Conservation (phyloP, 257 asterid genomes). For the Dorcoceras hygrometricum region DNA sequence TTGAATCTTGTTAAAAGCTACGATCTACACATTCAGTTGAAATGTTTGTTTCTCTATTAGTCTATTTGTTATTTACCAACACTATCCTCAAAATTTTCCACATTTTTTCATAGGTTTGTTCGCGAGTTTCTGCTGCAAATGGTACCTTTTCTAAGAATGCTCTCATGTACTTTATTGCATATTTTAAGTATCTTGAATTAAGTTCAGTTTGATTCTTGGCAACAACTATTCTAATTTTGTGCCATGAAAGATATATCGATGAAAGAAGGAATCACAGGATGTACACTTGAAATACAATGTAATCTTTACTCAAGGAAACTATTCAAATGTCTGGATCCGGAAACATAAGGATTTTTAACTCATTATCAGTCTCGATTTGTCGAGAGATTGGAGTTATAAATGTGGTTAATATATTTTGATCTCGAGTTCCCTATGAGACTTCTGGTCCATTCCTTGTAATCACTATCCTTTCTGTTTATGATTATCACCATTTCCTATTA, state of each 20-base stretch:
- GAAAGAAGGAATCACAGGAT: neutral
- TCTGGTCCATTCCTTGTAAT: too few relatives aligned
- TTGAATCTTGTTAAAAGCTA: neutral
- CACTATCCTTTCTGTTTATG: too few relatives aligned
- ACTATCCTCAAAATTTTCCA: neutral
- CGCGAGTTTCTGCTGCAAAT: slow-evolving; percentile 76
- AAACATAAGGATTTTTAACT: too few relatives aligned
- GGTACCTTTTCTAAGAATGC: slow-evolving; percentile 42
- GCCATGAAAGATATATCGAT: neutral
- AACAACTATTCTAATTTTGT: neutral
- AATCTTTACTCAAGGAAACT: neutral
- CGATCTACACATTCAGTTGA: slow-evolving; percentile 3
- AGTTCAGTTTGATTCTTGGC: neutral
- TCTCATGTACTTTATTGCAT: neutral
- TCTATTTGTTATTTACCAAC: slow-evolving; percentile 3
- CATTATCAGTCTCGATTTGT: too few relatives aligned
- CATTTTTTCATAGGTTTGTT: slow-evolving; percentile 58
- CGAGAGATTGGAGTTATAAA: too few relatives aligned
- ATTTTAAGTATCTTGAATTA: neutral
- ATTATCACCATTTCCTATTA: too few relatives aligned
- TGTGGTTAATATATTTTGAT: too few relatives aligned
- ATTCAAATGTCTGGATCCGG: too few relatives aligned
- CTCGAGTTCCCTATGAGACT: too few relatives aligned
- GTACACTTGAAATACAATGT: neutral
- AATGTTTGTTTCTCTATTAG: neutral